Evolutionary conservation across 495 filamentous ascomycete genomes (phyloP).

Genomic region (Penicillium coffeae): DNA sequence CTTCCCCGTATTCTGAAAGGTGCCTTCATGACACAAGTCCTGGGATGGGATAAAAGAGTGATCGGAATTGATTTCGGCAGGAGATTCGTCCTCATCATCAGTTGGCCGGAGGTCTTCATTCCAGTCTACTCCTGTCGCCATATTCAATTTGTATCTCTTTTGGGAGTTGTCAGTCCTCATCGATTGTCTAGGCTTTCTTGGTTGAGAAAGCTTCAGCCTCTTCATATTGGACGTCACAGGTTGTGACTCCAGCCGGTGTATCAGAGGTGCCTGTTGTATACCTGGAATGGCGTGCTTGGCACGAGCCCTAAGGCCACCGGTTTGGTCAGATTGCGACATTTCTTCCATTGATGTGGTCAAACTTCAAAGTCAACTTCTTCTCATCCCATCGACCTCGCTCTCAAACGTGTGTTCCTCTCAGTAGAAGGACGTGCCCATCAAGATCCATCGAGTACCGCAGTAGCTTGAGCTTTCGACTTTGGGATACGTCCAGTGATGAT

Average conservation of each 20-base stretch:
- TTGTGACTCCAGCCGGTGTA: too few species aligned
- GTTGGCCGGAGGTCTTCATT: constrained; percentile 33
- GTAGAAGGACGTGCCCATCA: too few species aligned
- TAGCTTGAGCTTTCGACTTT: too few species aligned
- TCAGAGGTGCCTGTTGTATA: background rate
- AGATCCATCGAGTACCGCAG: too few species aligned
- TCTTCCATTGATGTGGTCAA: too few species aligned
- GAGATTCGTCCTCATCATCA: constrained; percentile 13
- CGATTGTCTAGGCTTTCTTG: background rate
- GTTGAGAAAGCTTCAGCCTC: background rate
- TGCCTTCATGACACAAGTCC: constrained; percentile 4
- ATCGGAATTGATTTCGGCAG: background rate
- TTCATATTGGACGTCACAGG: background rate
- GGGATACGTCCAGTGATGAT: too few species aligned
- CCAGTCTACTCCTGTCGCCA: constrained; percentile 24
- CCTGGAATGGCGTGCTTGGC: constrained; percentile 10
- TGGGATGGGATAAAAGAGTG: constrained; percentile 16
- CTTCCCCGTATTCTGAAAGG: background rate
- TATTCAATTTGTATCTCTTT: constrained; percentile 3
- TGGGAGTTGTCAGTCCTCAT: too few species aligned
- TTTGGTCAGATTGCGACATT: too few species aligned
- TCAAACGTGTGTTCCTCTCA: too few species aligned
- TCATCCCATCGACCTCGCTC: too few species aligned
- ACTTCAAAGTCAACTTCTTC: too few species aligned
- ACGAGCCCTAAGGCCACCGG: too few species aligned